Base-by-base conservation (phyloP, 768 basidiomycete species). In the Xanthoconium purpureum region DNA sequence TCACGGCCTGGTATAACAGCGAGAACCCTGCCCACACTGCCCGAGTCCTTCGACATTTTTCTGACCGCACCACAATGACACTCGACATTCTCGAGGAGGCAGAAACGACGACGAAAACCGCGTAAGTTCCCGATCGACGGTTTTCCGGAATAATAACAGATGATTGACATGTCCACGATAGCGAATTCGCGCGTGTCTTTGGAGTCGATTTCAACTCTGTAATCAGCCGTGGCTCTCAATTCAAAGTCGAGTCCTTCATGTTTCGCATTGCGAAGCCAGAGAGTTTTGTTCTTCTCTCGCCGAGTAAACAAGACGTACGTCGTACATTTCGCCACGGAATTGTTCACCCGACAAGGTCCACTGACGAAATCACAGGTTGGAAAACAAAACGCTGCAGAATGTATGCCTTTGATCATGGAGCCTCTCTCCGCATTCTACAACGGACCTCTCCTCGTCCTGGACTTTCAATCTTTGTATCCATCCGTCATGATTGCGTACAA, bases 401-500 rank as follows among this genome's bases (percentile, higher is more conserved):
- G 92, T 63, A 90, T 91, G 79, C 94, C 95, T 5, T 79, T 98
- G 18, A 91, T 98, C 53, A 90, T 96, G 85, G 97, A 99, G 66
- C 97, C 96, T 0, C 75, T 85, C 39, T 96, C 94, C 0, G 91
- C 89, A 3, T 96, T 94, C 66, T 99, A 98, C 72, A 89, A 85
- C 40, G 89, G 89, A 62, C 97, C 97, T 5, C 78, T 99, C 13
- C 75, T 98, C 36, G 95, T 99, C 1, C 78, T 99, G 53, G 97
- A 99, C 70, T 99, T 98, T 69, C 93, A 97, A 64, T 94, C 90
- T 3, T 79, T 99, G 28, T 99, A 99, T 69, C 97, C 97, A 0
- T 97, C 94, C 0, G 78, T 98, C 57, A 98, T 98, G 96, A 96
- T 98, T 63, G 96, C 94, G 7, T 95, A 99, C 74, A 98, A 98